These are phyloP conservation scores for Taiwanofungus camphoratus DNA, from an alignment of 1,284 basidiomycete species.

Conservation along the genomic window DNA sequence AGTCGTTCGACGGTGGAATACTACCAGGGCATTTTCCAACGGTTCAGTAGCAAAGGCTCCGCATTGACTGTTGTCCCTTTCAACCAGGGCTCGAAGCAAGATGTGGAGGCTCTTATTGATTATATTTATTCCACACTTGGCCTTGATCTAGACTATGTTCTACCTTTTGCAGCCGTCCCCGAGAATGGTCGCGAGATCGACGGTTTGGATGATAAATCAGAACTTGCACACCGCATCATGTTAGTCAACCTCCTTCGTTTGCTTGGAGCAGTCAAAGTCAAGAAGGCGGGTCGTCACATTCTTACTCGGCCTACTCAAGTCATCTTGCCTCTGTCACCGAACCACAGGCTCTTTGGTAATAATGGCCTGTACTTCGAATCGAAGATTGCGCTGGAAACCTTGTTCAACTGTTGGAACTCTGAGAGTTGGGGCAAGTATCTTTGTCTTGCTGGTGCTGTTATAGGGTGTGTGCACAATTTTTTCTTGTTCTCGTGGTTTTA, in stretches of 20 bases:
- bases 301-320: slow-evolving; percentile 98
- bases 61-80: slow-evolving; percentile 97
- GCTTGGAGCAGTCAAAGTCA: slow-evolving; percentile 94
- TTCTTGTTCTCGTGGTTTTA: slow-evolving; percentile 13
- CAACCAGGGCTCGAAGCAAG: slow-evolving; percentile 98
- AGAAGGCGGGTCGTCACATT: slow-evolving; percentile 95
- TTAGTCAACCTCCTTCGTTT: slow-evolving; percentile 91
- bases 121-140: slow-evolving; percentile 95
- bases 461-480: slow-evolving; percentile 60
- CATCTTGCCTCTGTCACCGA: slow-evolving; percentile 94
- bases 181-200: slow-evolving; percentile 99
- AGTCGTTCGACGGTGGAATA: slow-evolving; percentile 94
- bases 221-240: slow-evolving; percentile 98
- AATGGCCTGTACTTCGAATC: slow-evolving; percentile 98
- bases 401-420: slow-evolving; percentile 98
- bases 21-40: slow-evolving; percentile 97
- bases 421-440: slow-evolving; percentile 99
- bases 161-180: slow-evolving; percentile 97
- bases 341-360: slow-evolving; percentile 96
- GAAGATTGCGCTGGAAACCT: slow-evolving; percentile 95
- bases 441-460: slow-evolving; percentile 96
- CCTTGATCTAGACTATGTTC: slow-evolving; percentile 96
- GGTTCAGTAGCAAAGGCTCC: slow-evolving; percentile 90
- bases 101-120: slow-evolving; percentile 94
- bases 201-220: slow-evolving; percentile 93